Base-by-base conservation (phyloP, 2,329 filamentous ascomycete genomes). In the Metarhizium brunneum region DNA sequence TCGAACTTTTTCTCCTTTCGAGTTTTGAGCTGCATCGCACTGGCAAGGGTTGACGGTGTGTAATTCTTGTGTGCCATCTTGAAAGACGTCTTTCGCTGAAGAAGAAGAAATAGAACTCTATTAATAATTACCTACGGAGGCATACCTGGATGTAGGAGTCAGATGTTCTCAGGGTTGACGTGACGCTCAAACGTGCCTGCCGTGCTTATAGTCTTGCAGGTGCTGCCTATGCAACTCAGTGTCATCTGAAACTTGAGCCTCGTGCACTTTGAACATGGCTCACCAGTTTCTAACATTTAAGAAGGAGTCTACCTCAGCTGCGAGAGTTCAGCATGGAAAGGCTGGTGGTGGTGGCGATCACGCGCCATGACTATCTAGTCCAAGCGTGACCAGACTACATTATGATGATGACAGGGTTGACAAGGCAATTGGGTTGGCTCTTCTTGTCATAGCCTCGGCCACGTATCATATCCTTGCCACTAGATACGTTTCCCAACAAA, bases 1-100 rank as follows among this genome's bases (percentile, higher is more conserved):
- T 74, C 69, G 61, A 83, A 83, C 54, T 73, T 69, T 54, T 73
- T 70, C 56, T 76, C 69, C 61, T 71, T 69, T 60, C 80, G 73
- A 10, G 79, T 81, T 54, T 71, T 73, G 43, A 71, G 58, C 67
- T 82, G 79, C 74, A 82, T 77, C 36, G 73, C 73, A 66, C 61
- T 62, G 59, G 71, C 71, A 51, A 63, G 59, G 18, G 64, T 58
- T 40, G 64, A 64, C 10, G 67, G 61, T 25, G 57, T 63, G 48
- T 63, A 60, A 29, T 64, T 59, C 54, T 52, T 56, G 53, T 60
- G 57, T 47, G 61, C 58, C 63, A 70, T 69, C 13, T 53, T 63
- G 57, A 57, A 53, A 56, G 51, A 48, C 45, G 6, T 36, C 29
- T 14, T 29, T 10, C 10, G 30, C 38, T 40, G 11, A 13, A 40